These are phyloP conservation scores for Gastrolobium villosum DNA, from an alignment of 306 rosid genomes.

Conservation along the genomic window DNA sequence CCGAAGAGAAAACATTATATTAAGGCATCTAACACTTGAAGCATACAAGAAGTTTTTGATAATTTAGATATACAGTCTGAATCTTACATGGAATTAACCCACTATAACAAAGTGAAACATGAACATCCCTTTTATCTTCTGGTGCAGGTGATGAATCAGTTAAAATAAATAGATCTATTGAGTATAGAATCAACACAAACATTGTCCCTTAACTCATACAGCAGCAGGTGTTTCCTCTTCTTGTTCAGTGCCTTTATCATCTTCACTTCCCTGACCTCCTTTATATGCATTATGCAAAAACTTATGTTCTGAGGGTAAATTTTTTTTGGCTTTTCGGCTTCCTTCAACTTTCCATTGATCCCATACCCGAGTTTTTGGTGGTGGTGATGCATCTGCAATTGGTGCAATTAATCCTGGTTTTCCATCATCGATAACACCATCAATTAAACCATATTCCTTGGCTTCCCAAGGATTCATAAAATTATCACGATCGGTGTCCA, in stretches of 20 bases:
- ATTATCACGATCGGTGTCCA: constrained; percentile 86
- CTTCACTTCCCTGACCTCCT: constrained; percentile 51
- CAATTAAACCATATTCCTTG: constrained; percentile 87
- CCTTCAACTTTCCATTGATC: constrained; percentile 73
- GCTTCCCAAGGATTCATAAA: constrained; percentile 98
- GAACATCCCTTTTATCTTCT: constrained; percentile 37
- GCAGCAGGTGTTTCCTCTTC: constrained; percentile 67
- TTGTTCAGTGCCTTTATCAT: constrained; percentile 53
- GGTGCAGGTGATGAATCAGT: neutral
- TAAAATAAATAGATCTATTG: constrained; percentile 10
- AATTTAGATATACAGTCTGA: constrained; percentile 46
- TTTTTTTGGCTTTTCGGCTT: constrained; percentile 62
- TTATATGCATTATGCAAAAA: constrained; percentile 53
- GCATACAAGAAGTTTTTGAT: constrained; percentile 23
- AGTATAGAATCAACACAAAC: constrained; percentile 30
- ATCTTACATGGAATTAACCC: constrained; percentile 38
- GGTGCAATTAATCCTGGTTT: constrained; percentile 97
- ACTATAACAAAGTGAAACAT: constrained; percentile 39
- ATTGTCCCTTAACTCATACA: constrained; percentile 52
- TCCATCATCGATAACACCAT: constrained; percentile 88
- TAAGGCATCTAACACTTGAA: constrained; percentile 28
- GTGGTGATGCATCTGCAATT: constrained; percentile 69
- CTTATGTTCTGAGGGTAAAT: constrained; percentile 75
- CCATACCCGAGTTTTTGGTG: constrained; percentile 73
- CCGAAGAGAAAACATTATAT: constrained; percentile 4